These are phyloP conservation scores for Oryza coarctata DNA, from an alignment of 176 grass and related monocot species.

Conservation along the genomic window DNA sequence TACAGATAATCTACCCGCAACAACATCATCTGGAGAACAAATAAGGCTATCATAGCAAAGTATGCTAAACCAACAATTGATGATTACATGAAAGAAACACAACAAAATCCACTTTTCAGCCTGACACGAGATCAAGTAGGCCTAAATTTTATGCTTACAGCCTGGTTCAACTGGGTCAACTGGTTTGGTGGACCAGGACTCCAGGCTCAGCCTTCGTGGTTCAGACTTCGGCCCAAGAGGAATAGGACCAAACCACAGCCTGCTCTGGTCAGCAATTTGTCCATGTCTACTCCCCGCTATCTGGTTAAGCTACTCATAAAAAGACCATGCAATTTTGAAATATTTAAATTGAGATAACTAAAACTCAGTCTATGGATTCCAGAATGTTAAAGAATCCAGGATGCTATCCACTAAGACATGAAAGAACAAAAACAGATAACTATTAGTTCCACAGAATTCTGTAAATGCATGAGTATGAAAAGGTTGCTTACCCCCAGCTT, in stretches of 20 bases:
- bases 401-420: background rate
- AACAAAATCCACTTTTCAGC: background rate
- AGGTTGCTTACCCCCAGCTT: conserved; percentile 69
- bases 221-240: background rate
- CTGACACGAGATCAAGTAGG: background rate
- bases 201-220: background rate
- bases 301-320: background rate
- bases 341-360: conserved; percentile 15
- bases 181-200: background rate
- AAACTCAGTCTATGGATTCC: background rate
- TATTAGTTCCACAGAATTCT: background rate
- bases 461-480: conserved; percentile 2
- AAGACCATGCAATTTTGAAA: background rate
- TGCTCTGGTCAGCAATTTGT: background rate
- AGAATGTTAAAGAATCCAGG: background rate
- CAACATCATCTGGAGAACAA: conserved; percentile 79
- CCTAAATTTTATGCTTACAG: background rate
- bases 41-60: conserved; percentile 1
- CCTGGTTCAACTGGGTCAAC: background rate
- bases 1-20: conserved; percentile 71
- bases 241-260: background rate
- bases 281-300: background rate
- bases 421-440: background rate
- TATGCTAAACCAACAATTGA: background rate
- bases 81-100: background rate